phyloP scores from a whole-genome alignment of 495 filamentous ascomycete species.

The Geoglossum glabrum region DNA sequence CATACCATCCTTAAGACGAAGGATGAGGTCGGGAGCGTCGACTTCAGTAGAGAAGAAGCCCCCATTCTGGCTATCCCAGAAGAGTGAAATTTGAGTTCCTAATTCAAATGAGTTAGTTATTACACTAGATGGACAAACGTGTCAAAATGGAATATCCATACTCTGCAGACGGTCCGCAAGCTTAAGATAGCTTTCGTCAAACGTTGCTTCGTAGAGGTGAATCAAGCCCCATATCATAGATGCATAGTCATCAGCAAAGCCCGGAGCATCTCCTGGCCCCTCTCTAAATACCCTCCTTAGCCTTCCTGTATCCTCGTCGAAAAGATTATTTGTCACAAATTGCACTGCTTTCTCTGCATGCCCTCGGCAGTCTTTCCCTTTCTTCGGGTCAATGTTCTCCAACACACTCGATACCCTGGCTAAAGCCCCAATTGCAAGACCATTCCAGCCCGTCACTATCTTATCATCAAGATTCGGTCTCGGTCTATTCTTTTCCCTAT shows the following conservation, averaged over 20 bases:
- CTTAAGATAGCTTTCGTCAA: conserved; percentile 55
- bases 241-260: conserved; percentile 91
- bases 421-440: conserved; percentile 69
- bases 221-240: conserved; percentile 70
- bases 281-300: conserved; percentile 64
- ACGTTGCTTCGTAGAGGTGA: conserved; percentile 74
- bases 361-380: conserved; percentile 35
- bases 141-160: conserved; percentile 12
- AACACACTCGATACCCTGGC: conserved; percentile 53
- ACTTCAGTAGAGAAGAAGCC: conserved; percentile 77
- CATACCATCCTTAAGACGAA: conserved; percentile 84
- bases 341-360: conserved; percentile 46
- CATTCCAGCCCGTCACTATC: conserved; percentile 74
- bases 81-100: conserved; percentile 21
- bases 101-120: not conserved
- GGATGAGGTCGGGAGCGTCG: conserved; percentile 48
- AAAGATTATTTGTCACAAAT: conserved; percentile 68
- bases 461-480: conserved; percentile 81
- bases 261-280: conserved; percentile 46
- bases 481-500: conserved; percentile 56
- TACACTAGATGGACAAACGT: not conserved
- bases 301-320: conserved; percentile 36
- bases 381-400: conserved; percentile 33
- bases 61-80: conserved; percentile 27
- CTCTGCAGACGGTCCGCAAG: conserved; percentile 74